These are phyloP conservation scores for Niveomyces coronatus DNA, from an alignment of 2,329 filamentous ascomycete species.

Conservation along the genomic window DNA sequence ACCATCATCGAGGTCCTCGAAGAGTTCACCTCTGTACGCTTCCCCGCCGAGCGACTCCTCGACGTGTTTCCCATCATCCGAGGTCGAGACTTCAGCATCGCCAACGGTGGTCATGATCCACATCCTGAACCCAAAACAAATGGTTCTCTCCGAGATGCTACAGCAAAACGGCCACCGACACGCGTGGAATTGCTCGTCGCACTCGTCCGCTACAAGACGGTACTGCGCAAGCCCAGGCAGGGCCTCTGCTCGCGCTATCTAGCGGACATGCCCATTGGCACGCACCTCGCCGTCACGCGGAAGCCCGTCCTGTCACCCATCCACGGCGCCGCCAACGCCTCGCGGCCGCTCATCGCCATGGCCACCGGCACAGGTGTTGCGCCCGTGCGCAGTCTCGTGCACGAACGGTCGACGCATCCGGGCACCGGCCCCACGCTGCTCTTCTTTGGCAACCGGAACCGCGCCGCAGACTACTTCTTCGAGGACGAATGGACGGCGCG, in stretches of 20 bases:
- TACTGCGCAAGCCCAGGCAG: conserved; percentile 72
- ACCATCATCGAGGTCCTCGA: conserved; percentile 88
- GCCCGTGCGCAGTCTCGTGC: conserved; percentile 71
- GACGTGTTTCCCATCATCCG: conserved; percentile 71
- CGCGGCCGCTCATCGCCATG: conserved; percentile 60
- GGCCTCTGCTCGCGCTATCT: conserved; percentile 89
- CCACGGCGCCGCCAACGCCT: conserved; percentile 25
- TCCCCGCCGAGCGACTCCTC: conserved; percentile 64
- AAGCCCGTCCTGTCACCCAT: conserved; percentile 36
- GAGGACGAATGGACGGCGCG: conserved; percentile 55
- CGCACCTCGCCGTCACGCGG: conserved; percentile 50
- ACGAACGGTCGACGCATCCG: conserved; percentile 46
- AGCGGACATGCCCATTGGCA: conserved; percentile 47
- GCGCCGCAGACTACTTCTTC: conserved; percentile 71
- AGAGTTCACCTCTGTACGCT: conserved; percentile 75
- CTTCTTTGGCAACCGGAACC: conserved; percentile 78
- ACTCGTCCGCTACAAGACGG: conserved; percentile 83
- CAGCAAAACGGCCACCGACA: conserved; percentile 18
- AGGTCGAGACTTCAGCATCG: conserved; percentile 90
- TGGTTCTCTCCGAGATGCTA: too few relatives aligned
- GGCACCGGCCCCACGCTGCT: conserved; percentile 41
- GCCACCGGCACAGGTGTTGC: conserved; percentile 82
- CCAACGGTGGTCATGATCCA: conserved; percentile 51
- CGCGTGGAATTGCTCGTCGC: conserved; percentile 68
- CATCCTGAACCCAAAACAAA: conserved; percentile 13